phyloP scores from a whole-genome alignment of 495 filamentous ascomycete species.

The Aeminium ludgeri region DNA sequence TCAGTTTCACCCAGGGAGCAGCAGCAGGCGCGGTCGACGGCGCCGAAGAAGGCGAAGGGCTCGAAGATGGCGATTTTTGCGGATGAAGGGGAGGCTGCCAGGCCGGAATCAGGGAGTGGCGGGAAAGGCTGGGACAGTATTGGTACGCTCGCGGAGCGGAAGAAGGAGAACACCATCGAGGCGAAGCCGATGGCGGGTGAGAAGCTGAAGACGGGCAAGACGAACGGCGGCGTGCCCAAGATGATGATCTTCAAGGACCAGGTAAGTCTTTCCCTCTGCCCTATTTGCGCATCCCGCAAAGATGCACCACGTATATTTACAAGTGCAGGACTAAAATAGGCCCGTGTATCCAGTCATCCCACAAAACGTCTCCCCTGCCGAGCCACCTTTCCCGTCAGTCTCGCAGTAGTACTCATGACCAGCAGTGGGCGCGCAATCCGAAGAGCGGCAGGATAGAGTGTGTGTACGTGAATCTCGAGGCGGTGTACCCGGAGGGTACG shows the following conservation, averaged over 20 bases:
- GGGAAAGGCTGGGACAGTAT: constrained; percentile 84
- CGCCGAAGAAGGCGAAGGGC: constrained; percentile 44
- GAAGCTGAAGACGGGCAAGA: constrained; percentile 72
- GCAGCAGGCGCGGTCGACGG: constrained; percentile 46
- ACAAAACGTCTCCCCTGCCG: constrained; percentile 19
- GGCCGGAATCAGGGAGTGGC: constrained; percentile 9
- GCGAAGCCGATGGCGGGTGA: constrained; percentile 84
- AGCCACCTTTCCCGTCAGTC: neutral
- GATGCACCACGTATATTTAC: constrained; percentile 53
- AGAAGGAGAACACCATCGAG: constrained; percentile 83
- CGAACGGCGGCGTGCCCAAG: constrained; percentile 56
- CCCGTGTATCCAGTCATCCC: constrained; percentile 43
- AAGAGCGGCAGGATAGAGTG: constrained; percentile 63
- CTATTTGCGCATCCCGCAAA: constrained; percentile 13
- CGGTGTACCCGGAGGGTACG: constrained; percentile 61
- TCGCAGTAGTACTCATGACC: constrained; percentile 23
- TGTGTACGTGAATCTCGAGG: constrained; percentile 69
- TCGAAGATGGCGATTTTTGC: constrained; percentile 89
- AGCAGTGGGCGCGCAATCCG: constrained; percentile 39
- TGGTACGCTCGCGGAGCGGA: constrained; percentile 65
- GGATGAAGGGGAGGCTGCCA: constrained; percentile 39
- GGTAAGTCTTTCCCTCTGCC: constrained; percentile 43
- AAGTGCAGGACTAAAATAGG: constrained; percentile 87
- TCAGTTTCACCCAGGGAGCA: constrained; percentile 30
- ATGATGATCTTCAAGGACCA: constrained; percentile 88